Evolutionary conservation across 345 rosid species (phyloP), one percentile per base, ranked within the genome.

Genomic region (Mangifera indica): DNA sequence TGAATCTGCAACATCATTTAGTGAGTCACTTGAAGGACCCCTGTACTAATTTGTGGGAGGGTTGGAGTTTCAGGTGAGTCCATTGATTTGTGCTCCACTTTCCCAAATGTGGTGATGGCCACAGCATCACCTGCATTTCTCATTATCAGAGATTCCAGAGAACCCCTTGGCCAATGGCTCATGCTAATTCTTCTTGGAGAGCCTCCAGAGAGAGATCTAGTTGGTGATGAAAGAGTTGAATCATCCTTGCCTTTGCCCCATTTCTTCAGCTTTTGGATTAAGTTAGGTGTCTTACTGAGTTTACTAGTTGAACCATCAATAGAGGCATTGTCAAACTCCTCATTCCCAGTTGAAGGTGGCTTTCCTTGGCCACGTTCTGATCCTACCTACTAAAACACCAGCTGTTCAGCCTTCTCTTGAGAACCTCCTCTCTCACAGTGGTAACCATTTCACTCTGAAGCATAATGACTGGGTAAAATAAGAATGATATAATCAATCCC

Each of bases 191-290:
- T 87, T 69, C 92, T 81, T 5, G 93, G 98, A 52, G 98, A 95
- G 49, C 87, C 86, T 63, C 88, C 92, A 21, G 89, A 84, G 72
- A 84, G 67, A 11, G 98, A 91, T 78, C 93, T 89, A 17, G 89
- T 73, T 0, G 97, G 93, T 7, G 96, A 87, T 58, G 87, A 84
- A 56, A 88, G 79, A 69, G 84, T 88, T 0, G 81, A 88, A 73
- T 95, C 99, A 66, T 95, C 99, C 79, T 88, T 92, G 85, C 84
- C 86, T 74, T 77, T 88, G 4, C 97, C 92, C 98, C 96, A 89
- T 82, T 84, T 92, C 87, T 91, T 95, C 72, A 92, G 82, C 81
- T 92, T 95, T 67, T 89, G 91, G 34, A 95, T 84, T 80, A 92
- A 73, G 70, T 86, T 77, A 5, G 91, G 91, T 71, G 82, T 95